Conservation (phyloP, 371 early-diverging fungal genomes). For the Syncephalastrum monosporum region DNA sequence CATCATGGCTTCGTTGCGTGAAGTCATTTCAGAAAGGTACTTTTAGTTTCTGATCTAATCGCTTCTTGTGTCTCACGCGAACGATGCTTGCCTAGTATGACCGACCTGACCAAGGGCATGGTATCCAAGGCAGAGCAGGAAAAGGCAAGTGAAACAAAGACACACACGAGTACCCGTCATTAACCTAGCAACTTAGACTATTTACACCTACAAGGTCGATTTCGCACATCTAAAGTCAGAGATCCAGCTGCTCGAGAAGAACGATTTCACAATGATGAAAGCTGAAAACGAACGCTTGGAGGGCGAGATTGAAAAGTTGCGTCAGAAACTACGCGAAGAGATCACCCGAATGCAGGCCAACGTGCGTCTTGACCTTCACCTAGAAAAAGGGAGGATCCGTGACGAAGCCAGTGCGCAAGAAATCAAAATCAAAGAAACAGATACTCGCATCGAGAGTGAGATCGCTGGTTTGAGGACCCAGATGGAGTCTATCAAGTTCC, state of each 20-base stretch:
- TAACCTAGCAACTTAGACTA: conserved; percentile 46
- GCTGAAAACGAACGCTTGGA: conserved; percentile 80
- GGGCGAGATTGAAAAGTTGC: conserved; percentile 78
- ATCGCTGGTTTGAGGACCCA: conserved; percentile 82
- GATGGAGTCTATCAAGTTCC: conserved; percentile 90
- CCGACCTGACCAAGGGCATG: conserved; percentile 59
- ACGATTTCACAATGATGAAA: conserved; percentile 84
- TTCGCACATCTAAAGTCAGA: conserved; percentile 89
- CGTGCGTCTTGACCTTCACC: conserved; percentile 82
- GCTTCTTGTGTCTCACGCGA: background rate
- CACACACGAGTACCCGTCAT: background rate
- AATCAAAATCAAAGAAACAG: conserved; percentile 84
- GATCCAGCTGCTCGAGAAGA: conserved; percentile 86
- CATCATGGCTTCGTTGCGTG: conserved; percentile 71
- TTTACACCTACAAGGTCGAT: conserved; percentile 90
- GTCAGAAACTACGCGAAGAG: conserved; percentile 80
- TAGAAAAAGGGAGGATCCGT: conserved; percentile 88
- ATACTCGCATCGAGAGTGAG: conserved; percentile 87
- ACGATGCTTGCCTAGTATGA: conserved; percentile 33
- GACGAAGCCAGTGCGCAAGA: conserved; percentile 85
- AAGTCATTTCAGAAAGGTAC: conserved; percentile 79
- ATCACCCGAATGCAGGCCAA: conserved; percentile 83
- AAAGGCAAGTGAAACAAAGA: conserved; percentile 47
- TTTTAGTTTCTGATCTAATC: background rate
- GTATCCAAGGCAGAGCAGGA: conserved; percentile 86